phyloP scores from a whole-genome alignment of 441 rosid species.

The Dalechampia spathulata region DNA sequence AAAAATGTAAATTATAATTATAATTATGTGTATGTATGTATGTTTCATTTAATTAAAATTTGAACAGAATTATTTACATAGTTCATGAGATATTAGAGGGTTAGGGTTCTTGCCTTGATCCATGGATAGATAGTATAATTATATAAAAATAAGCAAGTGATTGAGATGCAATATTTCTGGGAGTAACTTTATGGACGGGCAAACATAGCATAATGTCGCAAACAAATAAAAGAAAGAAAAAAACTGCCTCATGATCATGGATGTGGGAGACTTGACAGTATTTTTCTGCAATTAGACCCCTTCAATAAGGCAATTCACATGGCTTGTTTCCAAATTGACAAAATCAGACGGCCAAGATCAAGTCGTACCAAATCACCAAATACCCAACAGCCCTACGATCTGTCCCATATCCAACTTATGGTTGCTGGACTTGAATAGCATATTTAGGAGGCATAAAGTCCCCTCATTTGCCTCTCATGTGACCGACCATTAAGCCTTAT shows the following conservation, averaged over 20 bases:
- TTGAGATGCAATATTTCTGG: too few species aligned
- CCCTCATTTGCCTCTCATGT: slow-evolving; percentile 64
- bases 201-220: neutral
- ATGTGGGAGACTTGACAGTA: neutral
- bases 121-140: too few species aligned
- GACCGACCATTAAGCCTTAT: slow-evolving; percentile 54
- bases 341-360: slow-evolving; percentile 38
- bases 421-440: slow-evolving; percentile 31
- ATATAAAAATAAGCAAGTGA: too few species aligned
- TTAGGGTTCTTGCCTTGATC: neutral
- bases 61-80: too few species aligned
- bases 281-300: slow-evolving; percentile 19
- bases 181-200: neutral
- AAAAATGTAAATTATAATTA: too few species aligned
- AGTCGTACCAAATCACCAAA: slow-evolving; percentile 26
- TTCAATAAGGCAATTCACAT: slow-evolving; percentile 43
- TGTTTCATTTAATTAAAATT: too few species aligned
- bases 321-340: slow-evolving; percentile 33
- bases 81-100: neutral
- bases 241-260: slow-evolving; percentile 13
- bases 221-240: slow-evolving; percentile 6
- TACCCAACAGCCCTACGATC: slow-evolving; percentile 30
- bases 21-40: too few species aligned
- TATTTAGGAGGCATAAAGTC: slow-evolving; percentile 27
- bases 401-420: slow-evolving; percentile 40